phyloP scores from a whole-genome alignment of 2,329 filamentous ascomycete species.

The Calonectria pseudoturangicola region DNA sequence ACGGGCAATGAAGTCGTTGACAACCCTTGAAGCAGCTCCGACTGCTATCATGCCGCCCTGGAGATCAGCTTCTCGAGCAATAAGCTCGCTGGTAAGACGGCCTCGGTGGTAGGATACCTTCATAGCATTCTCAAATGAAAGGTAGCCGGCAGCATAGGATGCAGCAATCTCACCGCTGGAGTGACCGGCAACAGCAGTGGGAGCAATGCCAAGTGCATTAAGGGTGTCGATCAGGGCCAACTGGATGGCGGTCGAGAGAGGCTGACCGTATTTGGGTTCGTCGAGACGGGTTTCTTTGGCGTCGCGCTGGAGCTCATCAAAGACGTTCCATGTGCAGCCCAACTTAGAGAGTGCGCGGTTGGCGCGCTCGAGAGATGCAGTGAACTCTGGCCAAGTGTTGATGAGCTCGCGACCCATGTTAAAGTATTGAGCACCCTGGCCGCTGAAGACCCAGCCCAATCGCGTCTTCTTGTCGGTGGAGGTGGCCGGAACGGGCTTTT shows the following conservation, averaged over 20 bases:
- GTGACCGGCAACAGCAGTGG: slow-evolving; percentile 59
- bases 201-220: slow-evolving; percentile 52
- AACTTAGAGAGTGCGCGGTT: slow-evolving; percentile 19
- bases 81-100: slow-evolving; percentile 36
- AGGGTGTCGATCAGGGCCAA: slow-evolving; percentile 62
- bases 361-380: slow-evolving; percentile 38
- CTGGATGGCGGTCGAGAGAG: slow-evolving; percentile 65
- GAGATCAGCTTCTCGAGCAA: slow-evolving; percentile 28
- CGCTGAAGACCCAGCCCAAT: slow-evolving; percentile 58
- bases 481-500: slow-evolving; percentile 37
- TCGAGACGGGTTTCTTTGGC: slow-evolving; percentile 45
- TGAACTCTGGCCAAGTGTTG: slow-evolving; percentile 44
- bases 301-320: slow-evolving; percentile 43
- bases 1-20: slow-evolving; percentile 33
- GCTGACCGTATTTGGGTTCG: slow-evolving; percentile 57
- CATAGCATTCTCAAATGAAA: slow-evolving; percentile 56
- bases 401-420: slow-evolving; percentile 59
- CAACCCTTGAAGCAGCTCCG: slow-evolving; percentile 44
- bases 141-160: slow-evolving; percentile 55
- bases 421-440: slow-evolving; percentile 62
- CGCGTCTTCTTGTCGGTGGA: slow-evolving; percentile 33
- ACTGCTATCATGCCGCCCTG: slow-evolving; percentile 59
- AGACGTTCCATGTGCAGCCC: slow-evolving; percentile 37
- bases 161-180: slow-evolving; percentile 64
- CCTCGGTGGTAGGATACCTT: slow-evolving; percentile 54